Percentiles rank a stretch among this genome's conserved stretches.
Evolutionary conservation across 208 protist species (phyloP).

Genomic region (Crithidia thermophila): DNA sequence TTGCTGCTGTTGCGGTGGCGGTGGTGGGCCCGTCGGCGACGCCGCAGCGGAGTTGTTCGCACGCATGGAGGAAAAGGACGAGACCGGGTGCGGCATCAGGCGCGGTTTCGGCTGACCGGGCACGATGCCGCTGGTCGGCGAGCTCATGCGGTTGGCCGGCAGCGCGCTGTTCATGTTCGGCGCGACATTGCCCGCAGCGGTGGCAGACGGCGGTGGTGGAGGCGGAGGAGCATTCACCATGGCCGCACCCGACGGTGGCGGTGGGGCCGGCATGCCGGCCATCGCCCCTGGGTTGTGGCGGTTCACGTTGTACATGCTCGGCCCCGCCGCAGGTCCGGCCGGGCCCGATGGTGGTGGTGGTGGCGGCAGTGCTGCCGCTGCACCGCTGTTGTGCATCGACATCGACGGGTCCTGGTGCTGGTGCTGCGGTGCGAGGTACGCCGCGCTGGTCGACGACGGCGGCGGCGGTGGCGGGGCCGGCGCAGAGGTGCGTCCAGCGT

Average conservation of each 20-base stretch:
- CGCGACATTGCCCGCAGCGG: not conserved
- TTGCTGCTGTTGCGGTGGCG: constrained; percentile 10
- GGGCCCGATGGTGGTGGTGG: constrained; percentile 1
- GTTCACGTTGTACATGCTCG: constrained; percentile 13
- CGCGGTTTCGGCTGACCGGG: constrained; percentile 45
- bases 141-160: constrained; percentile 16
- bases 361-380: too few relatives aligned
- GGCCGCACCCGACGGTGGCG: not conserved
- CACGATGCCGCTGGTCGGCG: not conserved
- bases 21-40: constrained; percentile 5
- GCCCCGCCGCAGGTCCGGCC: not conserved
- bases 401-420: not conserved
- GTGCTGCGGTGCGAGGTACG: too few relatives aligned
- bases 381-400: not conserved
- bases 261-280: constrained; percentile 3
- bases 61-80: constrained; percentile 58
- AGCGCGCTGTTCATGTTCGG: not conserved
- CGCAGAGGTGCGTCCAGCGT: constrained; percentile 3
- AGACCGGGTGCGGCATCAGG: constrained; percentile 75
- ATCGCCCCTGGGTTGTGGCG: constrained; percentile 7
- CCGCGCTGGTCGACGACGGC: too few relatives aligned
- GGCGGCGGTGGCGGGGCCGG: not conserved
- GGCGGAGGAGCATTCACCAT: not conserved
- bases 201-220: not conserved
- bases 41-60: not conserved